A percentile compares a stretch with the other conserved stretches of the same genome.
These are phyloP conservation scores for Astrephomene gubernaculifera DNA, from an alignment of 139 green algal species.

Conservation along the genomic window DNA sequence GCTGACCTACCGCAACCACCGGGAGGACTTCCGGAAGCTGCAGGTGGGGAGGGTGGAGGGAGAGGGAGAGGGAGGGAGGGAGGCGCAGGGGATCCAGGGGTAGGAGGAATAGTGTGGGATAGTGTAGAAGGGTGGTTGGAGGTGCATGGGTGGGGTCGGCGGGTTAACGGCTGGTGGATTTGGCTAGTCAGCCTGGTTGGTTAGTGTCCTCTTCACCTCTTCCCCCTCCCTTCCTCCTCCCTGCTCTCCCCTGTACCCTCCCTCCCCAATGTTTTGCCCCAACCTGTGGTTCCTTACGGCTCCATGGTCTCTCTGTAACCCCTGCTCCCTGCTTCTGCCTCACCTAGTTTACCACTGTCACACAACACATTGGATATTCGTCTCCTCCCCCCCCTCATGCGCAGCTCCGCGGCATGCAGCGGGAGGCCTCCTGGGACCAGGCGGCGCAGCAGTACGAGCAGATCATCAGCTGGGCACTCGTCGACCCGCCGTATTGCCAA, in stretches of 20 bases:
- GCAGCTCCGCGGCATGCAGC: constrained; percentile 80
- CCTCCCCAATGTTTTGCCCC: background rate
- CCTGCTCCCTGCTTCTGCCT: background rate
- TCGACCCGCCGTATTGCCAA: constrained; percentile 54
- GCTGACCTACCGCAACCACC: constrained; percentile 67
- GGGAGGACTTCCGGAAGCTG: constrained; percentile 64
- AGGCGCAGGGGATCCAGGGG: background rate
- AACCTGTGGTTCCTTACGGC: background rate
- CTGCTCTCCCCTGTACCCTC: background rate
- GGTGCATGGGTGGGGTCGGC: background rate
- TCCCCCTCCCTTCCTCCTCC: too few relatives aligned
- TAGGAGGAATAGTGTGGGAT: too few relatives aligned
- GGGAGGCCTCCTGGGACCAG: constrained; percentile 82
- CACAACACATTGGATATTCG: too few relatives aligned
- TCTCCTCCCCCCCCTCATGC: background rate
- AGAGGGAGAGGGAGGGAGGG: background rate
- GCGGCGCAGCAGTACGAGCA: constrained; percentile 89
- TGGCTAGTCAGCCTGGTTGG: too few relatives aligned
- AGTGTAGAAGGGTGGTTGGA: too few relatives aligned
- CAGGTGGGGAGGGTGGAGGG: constrained; percentile 8
- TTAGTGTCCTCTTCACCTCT: too few relatives aligned
- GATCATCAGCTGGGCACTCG: constrained; percentile 57
- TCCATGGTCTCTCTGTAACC: too few relatives aligned
- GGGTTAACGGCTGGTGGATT: too few relatives aligned
- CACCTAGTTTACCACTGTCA: background rate